These are phyloP conservation scores for Clonostachys sp. DNA, from an alignment of 2,329 filamentous ascomycete genomes.

Conservation along the genomic window DNA sequence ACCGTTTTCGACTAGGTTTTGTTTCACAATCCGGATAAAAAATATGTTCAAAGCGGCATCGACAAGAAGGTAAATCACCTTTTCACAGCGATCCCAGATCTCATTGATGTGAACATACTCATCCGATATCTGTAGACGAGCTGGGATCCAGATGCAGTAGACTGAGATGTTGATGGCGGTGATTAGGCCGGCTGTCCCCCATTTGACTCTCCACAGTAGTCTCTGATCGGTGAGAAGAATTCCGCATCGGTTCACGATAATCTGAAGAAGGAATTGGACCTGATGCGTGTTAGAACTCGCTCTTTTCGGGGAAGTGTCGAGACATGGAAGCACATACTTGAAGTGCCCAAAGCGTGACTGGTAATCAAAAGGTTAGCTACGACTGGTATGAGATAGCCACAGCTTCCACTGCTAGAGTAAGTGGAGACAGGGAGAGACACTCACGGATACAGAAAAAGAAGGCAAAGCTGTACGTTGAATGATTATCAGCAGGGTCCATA, in stretches of 20 bases:
- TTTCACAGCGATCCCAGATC: conserved; percentile 44
- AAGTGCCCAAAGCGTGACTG: no score
- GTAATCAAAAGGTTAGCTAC: no score
- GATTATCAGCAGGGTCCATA: no score
- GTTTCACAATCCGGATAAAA: conserved; percentile 37
- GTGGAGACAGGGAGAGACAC: no score
- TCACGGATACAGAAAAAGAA: no score
- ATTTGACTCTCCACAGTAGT: conserved; percentile 32
- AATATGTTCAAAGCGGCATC: conserved; percentile 40
- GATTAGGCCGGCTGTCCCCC: conserved; percentile 32
- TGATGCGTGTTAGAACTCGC: conserved; percentile 13
- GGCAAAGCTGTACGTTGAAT: no score
- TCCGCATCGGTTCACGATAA: conserved; percentile 44
- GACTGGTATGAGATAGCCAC: no score
- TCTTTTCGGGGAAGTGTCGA: no score
- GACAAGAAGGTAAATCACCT: conserved; percentile 37
- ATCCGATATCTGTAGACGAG: conserved; percentile 30
- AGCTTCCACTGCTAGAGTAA: no score
- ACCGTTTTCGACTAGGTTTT: conserved; percentile 38
- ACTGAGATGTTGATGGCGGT: conserved; percentile 41
- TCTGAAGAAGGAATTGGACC: conserved; percentile 38
- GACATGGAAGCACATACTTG: no score
- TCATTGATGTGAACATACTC: conserved; percentile 35
- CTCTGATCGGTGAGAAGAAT: conserved; percentile 33
- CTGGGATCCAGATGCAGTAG: conserved; percentile 45